phyloP scores from a whole-genome alignment of 2,329 filamentous ascomycete species.

The Meredithiella fracta region DNA sequence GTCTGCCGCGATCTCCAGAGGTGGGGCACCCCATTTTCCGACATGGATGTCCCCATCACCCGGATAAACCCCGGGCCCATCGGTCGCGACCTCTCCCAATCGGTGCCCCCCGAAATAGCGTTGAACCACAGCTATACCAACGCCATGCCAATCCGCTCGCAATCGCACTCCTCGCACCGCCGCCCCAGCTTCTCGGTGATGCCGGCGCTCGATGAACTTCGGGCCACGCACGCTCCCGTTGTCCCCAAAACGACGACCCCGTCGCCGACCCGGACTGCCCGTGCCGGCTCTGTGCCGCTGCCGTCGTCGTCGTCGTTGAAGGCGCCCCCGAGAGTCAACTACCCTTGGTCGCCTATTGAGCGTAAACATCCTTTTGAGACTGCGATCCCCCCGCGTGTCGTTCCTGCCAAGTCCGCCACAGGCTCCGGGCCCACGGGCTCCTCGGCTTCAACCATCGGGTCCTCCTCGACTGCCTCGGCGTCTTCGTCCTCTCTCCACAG shows the following conservation, averaged over 20 bases:
- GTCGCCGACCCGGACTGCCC: conserved; percentile 21
- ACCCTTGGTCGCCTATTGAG: conserved; percentile 39
- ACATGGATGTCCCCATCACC: conserved; percentile 75
- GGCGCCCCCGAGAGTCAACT: conserved; percentile 37
- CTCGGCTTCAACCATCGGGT: not conserved
- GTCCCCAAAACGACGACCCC: conserved; percentile 18
- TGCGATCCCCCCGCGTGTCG: conserved; percentile 24
- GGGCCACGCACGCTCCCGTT: conserved; percentile 23
- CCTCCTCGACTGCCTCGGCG: not conserved
- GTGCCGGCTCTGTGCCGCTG: conserved; percentile 18
- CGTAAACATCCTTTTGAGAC: conserved; percentile 29
- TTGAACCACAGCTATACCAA: conserved; percentile 36
- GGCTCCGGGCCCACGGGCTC: not conserved
- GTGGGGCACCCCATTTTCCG: conserved; percentile 74
- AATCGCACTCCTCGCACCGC: conserved; percentile 40
- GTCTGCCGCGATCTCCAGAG: conserved; percentile 43
- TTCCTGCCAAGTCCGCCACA: conserved; percentile 15
- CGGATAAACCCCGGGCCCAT: conserved; percentile 55
- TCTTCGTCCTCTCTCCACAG: conserved; percentile 10
- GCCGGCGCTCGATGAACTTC: conserved; percentile 53
- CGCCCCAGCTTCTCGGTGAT: conserved; percentile 54
- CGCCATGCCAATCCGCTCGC: conserved; percentile 27
- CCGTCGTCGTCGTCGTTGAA: conserved; percentile 16
- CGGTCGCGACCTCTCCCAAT: conserved; percentile 67
- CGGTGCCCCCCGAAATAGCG: conserved; percentile 78